Evolutionary conservation across 345 rosid species (phyloP), one percentile per base, ranked within the genome.

Genomic region (Barbarea vulgaris): DNA sequence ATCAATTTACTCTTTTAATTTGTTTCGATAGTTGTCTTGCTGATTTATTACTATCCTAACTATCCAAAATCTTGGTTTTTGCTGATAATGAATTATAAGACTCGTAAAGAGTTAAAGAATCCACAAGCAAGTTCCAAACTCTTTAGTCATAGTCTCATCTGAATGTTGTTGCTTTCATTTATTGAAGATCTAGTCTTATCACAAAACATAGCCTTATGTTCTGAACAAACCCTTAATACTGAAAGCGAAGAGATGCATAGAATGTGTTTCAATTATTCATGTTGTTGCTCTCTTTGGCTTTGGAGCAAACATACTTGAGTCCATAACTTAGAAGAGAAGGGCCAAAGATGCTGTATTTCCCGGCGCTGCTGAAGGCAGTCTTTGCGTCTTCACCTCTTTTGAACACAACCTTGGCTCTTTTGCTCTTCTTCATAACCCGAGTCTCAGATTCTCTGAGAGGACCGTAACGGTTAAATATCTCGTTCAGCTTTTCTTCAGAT

Each of bases 361-460:
- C 89, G 0, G 89, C 82, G 61, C 85, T 86, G 78, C 89, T 84
- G 79, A 86, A 86, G 51, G 97, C 92, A 0, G 79, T 48, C 82
- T 91, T 81, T 47, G 91, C 92, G 46, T 88, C 88, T 50, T 69
- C 83, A 0, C 84, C 67, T 54, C 63, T 86, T 66, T 56, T 54
- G 76, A 87, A 91, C 60, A 91, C 83, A 59, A 91, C 86, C 70
- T 73, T 83, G 30, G 87, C 97, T 47, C 74, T 84, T 55, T 63
- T 83, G 44, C 85, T 79, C 75, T 84, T 84, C 78, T 76, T 84
- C 74, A 76, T 72, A 28, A 87, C 80, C 76, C 65, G 71, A 2
- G 92, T 85, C 82, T 82, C 83, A 0, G 83, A 55, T 58, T 83
- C 86, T 39, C 57, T 72, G 41, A 88, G 53, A 15, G 81, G 77